Conservation (phyloP, 1,139 yeast genomes). For the Diutina neorugosa region DNA sequence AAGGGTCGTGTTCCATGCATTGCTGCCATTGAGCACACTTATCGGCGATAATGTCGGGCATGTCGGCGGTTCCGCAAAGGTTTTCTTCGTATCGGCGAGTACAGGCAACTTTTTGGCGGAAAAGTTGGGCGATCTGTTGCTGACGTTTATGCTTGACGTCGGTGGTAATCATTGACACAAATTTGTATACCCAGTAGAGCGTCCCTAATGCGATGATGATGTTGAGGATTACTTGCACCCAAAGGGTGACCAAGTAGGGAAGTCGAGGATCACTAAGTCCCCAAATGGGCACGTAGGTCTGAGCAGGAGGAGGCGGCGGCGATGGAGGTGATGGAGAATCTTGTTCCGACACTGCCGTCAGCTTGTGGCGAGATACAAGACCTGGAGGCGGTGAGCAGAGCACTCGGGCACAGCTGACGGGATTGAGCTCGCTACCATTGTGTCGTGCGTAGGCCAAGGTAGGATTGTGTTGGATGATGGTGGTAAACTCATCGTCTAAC, state of each 20-base stretch:
- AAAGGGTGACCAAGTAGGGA: background rate
- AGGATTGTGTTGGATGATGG: background rate
- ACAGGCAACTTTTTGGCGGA: background rate
- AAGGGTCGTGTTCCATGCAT: background rate
- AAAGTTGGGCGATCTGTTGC: background rate
- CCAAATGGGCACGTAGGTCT: background rate
- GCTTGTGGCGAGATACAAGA: background rate
- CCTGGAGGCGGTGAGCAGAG: constrained; percentile 2
- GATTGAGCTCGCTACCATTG: background rate
- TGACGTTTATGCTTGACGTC: background rate
- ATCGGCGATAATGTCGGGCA: background rate
- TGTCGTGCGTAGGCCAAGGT: background rate
- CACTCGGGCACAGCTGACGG: background rate
- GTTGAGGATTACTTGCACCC: background rate
- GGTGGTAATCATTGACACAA: background rate
- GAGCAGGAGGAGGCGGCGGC: background rate
- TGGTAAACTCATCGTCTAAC: background rate
- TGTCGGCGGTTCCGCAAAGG: background rate
- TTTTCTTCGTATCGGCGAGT: background rate
- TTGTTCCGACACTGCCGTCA: background rate
- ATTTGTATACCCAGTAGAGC: background rate
- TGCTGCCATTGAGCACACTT: background rate
- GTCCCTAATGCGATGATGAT: background rate
- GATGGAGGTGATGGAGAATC: background rate
- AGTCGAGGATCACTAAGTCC: background rate